These are phyloP conservation scores for Sclerotiophoma versabilis DNA, from an alignment of 2,329 filamentous ascomycete species.

Conservation along the genomic window DNA sequence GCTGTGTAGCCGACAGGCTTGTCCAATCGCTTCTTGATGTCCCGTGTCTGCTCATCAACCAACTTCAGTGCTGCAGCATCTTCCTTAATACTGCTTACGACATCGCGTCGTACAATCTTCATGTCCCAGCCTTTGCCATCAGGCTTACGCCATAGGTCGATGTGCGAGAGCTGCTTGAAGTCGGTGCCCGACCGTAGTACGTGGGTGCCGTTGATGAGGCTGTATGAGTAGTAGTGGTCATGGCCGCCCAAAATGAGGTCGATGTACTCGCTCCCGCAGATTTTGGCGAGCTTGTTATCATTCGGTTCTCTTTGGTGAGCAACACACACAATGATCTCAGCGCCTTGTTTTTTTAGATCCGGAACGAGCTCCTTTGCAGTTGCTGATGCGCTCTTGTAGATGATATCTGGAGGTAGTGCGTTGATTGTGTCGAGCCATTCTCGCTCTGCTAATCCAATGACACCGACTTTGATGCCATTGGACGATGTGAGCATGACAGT, in stretches of 20 bases:
- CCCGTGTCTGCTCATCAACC: slow-evolving; percentile 73
- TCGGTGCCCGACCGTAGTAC: slow-evolving; percentile 88
- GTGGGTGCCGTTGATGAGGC: slow-evolving; percentile 78
- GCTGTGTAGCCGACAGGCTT: slow-evolving; percentile 83
- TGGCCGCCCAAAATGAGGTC: slow-evolving; percentile 90
- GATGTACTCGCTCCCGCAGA: slow-evolving; percentile 72
- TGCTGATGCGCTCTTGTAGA: slow-evolving; percentile 79
- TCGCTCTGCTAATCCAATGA: slow-evolving; percentile 84
- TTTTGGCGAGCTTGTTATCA: slow-evolving; percentile 82
- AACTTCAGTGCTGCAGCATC: slow-evolving; percentile 67
- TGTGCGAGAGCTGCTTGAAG: slow-evolving; percentile 90
- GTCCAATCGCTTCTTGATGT: slow-evolving; percentile 77
- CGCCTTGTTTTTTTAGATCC: slow-evolving; percentile 74
- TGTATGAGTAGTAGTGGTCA: slow-evolving; percentile 87
- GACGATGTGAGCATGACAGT: slow-evolving; percentile 80
- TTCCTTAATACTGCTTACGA: slow-evolving; percentile 71
- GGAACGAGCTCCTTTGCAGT: slow-evolving; percentile 80
- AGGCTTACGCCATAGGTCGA: slow-evolving; percentile 72
- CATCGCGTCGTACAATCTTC: slow-evolving; percentile 76
- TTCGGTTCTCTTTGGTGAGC: slow-evolving; percentile 90
- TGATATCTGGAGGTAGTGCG: slow-evolving; percentile 78
- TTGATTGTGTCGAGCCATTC: slow-evolving; percentile 93
- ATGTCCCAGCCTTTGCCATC: slow-evolving; percentile 73
- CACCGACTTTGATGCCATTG: slow-evolving; percentile 83
- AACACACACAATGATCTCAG: slow-evolving; percentile 81